Conservation (phyloP, 225 moss, liverwort and hornwort species). For the Takakia lepidozioides region DNA sequence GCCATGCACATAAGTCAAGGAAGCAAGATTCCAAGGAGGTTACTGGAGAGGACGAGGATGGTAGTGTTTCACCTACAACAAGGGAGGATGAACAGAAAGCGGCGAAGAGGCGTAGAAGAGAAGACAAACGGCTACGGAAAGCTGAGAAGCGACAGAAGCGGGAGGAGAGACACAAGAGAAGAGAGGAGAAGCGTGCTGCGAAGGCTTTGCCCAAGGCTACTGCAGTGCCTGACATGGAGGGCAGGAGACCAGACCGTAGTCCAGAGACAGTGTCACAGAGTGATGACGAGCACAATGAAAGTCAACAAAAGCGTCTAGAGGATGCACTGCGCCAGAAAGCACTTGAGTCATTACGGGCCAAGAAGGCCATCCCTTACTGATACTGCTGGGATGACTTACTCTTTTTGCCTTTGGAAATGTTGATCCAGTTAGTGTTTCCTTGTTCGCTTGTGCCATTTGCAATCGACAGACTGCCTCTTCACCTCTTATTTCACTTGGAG, state of each 20-base stretch:
- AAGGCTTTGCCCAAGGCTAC: conserved; percentile 26
- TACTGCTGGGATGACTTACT: conserved; percentile 12
- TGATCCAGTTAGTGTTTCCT: conserved; percentile 41
- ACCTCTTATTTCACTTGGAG: conserved; percentile 36
- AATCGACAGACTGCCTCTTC: conserved; percentile 42
- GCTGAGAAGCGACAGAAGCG: conserved; percentile 81
- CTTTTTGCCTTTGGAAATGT: conserved; percentile 49
- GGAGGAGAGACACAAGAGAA: conserved; percentile 78
- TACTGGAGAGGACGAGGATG: conserved; percentile 41
- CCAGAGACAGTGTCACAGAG: conserved; percentile 41
- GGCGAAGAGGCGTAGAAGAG: conserved; percentile 66
- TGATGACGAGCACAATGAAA: conserved; percentile 64
- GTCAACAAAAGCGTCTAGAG: conserved; percentile 89
- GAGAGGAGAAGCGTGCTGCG: conserved; percentile 61
- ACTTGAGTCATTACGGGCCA: conserved; percentile 86
- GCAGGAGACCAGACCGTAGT: conserved; percentile 18
- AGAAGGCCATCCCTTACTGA: conserved; percentile 90
- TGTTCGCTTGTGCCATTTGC: conserved; percentile 14
- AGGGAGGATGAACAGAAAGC: conserved; percentile 62
- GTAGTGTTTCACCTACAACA: conserved; percentile 58
- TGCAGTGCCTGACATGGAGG: conserved; percentile 40
- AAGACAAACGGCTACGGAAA: conserved; percentile 70
- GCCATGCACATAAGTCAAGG: conserved; percentile 35
- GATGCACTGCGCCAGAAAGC: conserved; percentile 83
- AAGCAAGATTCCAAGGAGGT: conserved; percentile 41